Evolutionary conservation across 176 grass and related monocot species (phyloP).

Genomic region (Saccharum spontaneum): DNA sequence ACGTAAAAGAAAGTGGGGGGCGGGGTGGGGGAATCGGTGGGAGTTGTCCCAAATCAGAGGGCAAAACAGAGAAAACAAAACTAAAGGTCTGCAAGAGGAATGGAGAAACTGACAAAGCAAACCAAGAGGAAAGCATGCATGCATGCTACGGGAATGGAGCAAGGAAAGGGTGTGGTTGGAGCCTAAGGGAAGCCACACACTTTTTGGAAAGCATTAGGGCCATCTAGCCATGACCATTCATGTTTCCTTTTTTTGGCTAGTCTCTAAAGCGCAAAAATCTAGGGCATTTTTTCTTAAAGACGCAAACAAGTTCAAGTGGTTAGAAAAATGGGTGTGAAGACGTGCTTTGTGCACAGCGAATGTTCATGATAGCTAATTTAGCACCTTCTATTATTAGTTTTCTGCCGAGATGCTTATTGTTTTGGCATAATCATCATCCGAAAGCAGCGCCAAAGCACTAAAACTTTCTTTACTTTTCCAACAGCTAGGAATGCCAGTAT

Average conservation of each 20-base stretch:
- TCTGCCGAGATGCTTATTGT: not conserved
- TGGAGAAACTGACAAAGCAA: slow-evolving; percentile 27
- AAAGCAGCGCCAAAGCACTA: not conserved
- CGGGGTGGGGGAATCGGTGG: no score
- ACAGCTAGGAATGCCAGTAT: not conserved
- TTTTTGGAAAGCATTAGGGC: slow-evolving; percentile 38
- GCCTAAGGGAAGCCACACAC: slow-evolving; percentile 46
- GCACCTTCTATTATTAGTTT: slow-evolving; percentile 9
- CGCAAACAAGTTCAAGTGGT: not conserved
- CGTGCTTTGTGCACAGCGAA: not conserved
- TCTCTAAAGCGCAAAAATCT: not conserved
- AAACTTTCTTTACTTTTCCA: no score
- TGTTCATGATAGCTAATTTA: slow-evolving; percentile 25
- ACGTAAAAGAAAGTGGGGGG: not conserved
- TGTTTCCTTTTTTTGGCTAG: slow-evolving; percentile 34
- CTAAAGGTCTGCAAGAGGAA: not conserved
- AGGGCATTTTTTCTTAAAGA: not conserved
- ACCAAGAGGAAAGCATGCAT: slow-evolving; percentile 20
- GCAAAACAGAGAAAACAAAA: not conserved
- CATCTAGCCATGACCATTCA: slow-evolving; percentile 22
- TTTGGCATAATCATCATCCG: not conserved
- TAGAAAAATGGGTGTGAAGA: not conserved
- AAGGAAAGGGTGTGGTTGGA: not conserved
- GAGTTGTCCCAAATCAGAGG: not conserved
- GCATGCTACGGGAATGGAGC: slow-evolving; percentile 27